These are phyloP conservation scores for Platismatia glauca DNA, from an alignment of 495 filamentous ascomycete genomes.

Conservation along the genomic window DNA sequence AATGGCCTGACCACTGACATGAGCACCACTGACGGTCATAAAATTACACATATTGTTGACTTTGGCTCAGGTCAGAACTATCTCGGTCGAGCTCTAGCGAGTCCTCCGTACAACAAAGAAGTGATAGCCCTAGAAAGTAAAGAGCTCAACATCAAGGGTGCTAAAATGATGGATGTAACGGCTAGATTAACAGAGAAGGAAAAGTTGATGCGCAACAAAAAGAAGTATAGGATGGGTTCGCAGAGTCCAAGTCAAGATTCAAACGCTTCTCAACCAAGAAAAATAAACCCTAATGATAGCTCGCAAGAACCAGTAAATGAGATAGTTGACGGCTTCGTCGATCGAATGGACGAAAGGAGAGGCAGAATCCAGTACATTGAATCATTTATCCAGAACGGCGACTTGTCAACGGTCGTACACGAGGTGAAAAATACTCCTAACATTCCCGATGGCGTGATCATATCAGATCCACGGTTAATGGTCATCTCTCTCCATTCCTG, in stretches of 20 bases:
- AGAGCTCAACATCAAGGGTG: conserved; percentile 73
- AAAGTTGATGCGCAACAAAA: conserved; percentile 65
- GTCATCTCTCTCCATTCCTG: conserved; percentile 94
- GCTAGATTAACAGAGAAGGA: conserved; percentile 62
- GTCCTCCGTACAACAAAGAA: conserved; percentile 71
- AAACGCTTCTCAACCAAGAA: neutral
- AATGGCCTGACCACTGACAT: conserved; percentile 45
- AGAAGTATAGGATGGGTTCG: conserved; percentile 47
- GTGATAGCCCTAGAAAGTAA: conserved; percentile 88
- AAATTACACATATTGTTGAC: conserved; percentile 83
- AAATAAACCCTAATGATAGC: neutral
- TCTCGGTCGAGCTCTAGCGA: conserved; percentile 77
- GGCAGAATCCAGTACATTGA: conserved; percentile 44
- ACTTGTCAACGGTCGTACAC: conserved; percentile 46
- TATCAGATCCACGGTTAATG: conserved; percentile 48
- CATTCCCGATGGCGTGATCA: neutral
- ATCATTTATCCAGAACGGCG: conserved; percentile 49
- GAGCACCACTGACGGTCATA: conserved; percentile 38
- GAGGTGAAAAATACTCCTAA: conserved; percentile 23
- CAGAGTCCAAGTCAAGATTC: neutral
- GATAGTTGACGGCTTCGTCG: conserved; percentile 22
- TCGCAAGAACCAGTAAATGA: conserved; percentile 22
- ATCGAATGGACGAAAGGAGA: neutral
- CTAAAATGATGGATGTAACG: conserved; percentile 68
- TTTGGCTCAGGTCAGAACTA: conserved; percentile 97